Base-by-base conservation (phyloP, 139 green algal species). In the Limnomonas spitsbergensis region DNA sequence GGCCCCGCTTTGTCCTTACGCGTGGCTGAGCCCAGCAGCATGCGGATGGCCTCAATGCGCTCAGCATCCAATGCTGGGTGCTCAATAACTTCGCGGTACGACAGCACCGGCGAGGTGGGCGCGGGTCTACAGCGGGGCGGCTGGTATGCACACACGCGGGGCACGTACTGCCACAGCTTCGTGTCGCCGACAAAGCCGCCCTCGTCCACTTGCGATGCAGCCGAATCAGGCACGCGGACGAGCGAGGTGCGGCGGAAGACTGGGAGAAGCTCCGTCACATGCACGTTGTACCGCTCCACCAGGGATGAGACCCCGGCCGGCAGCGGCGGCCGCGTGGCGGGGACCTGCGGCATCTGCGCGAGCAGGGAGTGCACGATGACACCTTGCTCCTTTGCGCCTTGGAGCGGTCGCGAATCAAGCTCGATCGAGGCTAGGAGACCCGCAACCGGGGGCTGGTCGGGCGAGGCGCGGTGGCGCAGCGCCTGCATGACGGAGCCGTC, bases 71-170 rank as follows among this genome's bases (percentile, higher is more conserved):
- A 78, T 42, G 26, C 9, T 26, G 83, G 75, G 35, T 82, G 53
- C 76, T 87, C 83, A 26, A 83, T 24, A 37, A 87, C 42, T 61
- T 87, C 83, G 32, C 74, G 75, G 76, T 84, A 87, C 52, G 80
- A 3, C 66, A 87, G 83, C 7, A 87, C 66, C 14, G 79, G 79
- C 71, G 82, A 76, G 27, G 71, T 36, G 4, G 79, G 39, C 1
- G 47, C 53, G 2, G 40, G 53, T 1, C 72, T 72, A 20, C 56
- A 24, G 1, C 69, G 32, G 14, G 72, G 83, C 6, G 83, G 83
- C 72, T 84, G 75, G 66, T 87, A 87, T 0, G 39, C 83, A 42
- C 74, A 31, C 29, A 87, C 69, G 34, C 78, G 74, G 0, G 82
- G 82, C 40, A 87, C 61, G 69, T 82, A 82, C 42, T 68, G 4